Base-by-base conservation (phyloP, 805 yeast species). In the Starmerella powellii region DNA sequence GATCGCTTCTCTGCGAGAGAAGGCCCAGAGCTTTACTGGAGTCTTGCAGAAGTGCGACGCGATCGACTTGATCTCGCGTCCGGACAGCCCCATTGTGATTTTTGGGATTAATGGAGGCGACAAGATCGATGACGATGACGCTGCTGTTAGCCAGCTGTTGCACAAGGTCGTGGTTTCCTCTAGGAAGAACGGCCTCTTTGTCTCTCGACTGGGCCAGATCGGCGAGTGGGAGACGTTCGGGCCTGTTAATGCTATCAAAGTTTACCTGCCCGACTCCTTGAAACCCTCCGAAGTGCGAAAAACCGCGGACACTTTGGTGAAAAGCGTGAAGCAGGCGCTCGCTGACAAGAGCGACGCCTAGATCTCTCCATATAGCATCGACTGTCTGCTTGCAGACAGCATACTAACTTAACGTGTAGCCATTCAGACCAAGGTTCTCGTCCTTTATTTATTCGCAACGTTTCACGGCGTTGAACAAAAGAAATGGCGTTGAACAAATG, bases 201-300 rank as follows among this genome's bases (percentile, higher is more conserved):
- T 87, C 36, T 68, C 76, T 31, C 74, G 94, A 54, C 66, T 76
- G 21, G 75, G 74, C 44, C 67, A 68, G 44, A 70, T 85, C 11
- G 65, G 78, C 41, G 77, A 73, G 51, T 93, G 79, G 56, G 96
- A 86, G 57, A 63, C 76, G 39, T 66, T 81, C 46, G 85, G 91
- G 8, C 61, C 77, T 33, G 68, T 73, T 37, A 84, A 84, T 34
- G 73, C 76, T 45, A 61, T 81, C 50, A 66, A 72, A 42, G 54
- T 80, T 19, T 63, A 66, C 48, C 56, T 74, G 31, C 73, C 71
- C 44, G 64, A 70, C 8, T 70, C 66, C 3, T 62, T 76, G 53
- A 57, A 65, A 13, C 61, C 58, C 31, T 53, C 59, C 13, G 81
- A 78, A 44, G 48, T 75, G 31, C 59, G 55, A 40, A 51, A 57